These are phyloP conservation scores for Malassezia cuniculi DNA, from an alignment of 1,284 basidiomycete species.

Conservation along the genomic window DNA sequence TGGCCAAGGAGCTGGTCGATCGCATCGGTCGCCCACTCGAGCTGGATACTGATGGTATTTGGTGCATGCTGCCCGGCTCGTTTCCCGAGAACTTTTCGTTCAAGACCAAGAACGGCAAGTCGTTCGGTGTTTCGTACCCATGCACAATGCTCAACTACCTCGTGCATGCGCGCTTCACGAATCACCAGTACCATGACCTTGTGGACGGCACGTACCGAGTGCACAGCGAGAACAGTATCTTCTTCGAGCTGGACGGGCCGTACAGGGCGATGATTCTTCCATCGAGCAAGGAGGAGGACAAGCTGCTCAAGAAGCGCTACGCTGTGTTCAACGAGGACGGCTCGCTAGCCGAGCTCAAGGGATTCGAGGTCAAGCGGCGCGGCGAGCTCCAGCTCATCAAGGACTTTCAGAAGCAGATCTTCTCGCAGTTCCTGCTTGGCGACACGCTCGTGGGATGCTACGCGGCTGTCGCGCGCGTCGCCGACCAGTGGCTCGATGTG, in stretches of 20 bases:
- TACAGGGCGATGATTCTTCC: constrained; percentile 99
- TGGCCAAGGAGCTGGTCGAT: constrained; percentile 90
- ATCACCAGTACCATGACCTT: constrained; percentile 92
- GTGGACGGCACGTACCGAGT: constrained; percentile 71
- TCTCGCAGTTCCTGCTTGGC: constrained; percentile 90
- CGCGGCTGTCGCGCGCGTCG: constrained; percentile 78
- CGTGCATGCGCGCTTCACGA: constrained; percentile 88
- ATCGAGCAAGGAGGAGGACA: constrained; percentile 98
- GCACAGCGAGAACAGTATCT: constrained; percentile 97
- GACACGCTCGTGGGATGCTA: constrained; percentile 90
- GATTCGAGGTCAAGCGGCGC: constrained; percentile 95
- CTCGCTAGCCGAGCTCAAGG: constrained; percentile 88
- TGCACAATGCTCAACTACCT: constrained; percentile 99
- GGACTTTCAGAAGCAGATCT: constrained; percentile 97
- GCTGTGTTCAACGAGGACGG: constrained; percentile 99
- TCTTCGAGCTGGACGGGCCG: constrained; percentile 97
- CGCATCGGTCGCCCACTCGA: constrained; percentile 94
- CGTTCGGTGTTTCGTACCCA: constrained; percentile 85
- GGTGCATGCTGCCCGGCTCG: constrained; percentile 97
- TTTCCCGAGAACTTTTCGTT: constrained; percentile 99
- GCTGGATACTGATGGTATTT: constrained; percentile 97
- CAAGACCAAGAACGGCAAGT: constrained; percentile 74
- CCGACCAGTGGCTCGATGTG: constrained; percentile 95
- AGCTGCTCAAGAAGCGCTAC: constrained; percentile 94
- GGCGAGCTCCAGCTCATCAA: constrained; percentile 98